A percentile compares a stretch with the other conserved stretches of the same genome.
Conservation (phyloP, 202 grass and related monocot species). For the Schoenoplectus tabernaemontani region DNA sequence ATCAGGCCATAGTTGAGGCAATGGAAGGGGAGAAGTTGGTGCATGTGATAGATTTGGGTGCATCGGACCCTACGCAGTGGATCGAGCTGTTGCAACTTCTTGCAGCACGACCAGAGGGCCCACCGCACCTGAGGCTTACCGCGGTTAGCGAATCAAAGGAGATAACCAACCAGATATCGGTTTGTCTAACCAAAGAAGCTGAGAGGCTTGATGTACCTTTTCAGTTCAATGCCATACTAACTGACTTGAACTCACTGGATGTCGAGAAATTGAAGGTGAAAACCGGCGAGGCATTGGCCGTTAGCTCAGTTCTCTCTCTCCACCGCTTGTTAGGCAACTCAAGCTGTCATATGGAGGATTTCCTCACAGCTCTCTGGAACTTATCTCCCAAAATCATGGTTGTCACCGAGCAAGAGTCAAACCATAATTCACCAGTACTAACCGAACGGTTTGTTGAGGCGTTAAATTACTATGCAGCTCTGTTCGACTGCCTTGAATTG, state of each 20-base stretch:
- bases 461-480: slow-evolving; percentile 77
- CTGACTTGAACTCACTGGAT: slow-evolving; percentile 41
- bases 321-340: slow-evolving; percentile 47
- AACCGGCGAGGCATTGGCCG: slow-evolving; percentile 71
- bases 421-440: slow-evolving; percentile 56
- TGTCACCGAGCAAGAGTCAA: slow-evolving; percentile 69
- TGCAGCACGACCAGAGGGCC: slow-evolving; percentile 51
- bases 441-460: slow-evolving; percentile 74
- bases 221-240: slow-evolving; percentile 69
- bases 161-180: slow-evolving; percentile 39
- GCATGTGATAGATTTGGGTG: slow-evolving; percentile 70
- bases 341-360: slow-evolving; percentile 37
- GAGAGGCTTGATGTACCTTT: slow-evolving; percentile 79
- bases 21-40: slow-evolving; percentile 85
- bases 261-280: slow-evolving; percentile 64
- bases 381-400: slow-evolving; percentile 63
- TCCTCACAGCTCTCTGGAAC: slow-evolving; percentile 46
- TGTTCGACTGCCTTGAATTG: slow-evolving; percentile 81
- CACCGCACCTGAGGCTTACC: slow-evolving; percentile 71
- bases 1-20: slow-evolving; percentile 67
- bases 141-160: slow-evolving; percentile 45
- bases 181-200: slow-evolving; percentile 55
- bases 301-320: slow-evolving; percentile 63
- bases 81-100: slow-evolving; percentile 65
- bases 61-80: slow-evolving; percentile 63